phyloP scores from a whole-genome alignment of 2,329 filamentous ascomycete species.

The Stagonosporopsis cucurbitacearum region DNA sequence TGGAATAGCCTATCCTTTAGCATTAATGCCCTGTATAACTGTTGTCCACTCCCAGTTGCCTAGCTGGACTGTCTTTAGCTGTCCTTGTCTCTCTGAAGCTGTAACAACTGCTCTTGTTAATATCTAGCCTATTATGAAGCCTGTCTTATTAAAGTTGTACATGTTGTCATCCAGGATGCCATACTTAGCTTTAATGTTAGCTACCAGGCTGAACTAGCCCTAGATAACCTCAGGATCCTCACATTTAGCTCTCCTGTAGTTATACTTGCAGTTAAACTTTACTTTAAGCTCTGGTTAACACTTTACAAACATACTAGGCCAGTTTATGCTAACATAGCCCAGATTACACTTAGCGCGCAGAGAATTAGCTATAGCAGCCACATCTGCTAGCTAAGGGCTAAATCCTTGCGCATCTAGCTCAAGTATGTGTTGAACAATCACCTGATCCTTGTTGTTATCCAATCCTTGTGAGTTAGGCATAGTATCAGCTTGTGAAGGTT shows the following conservation, averaged over 20 bases:
- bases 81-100: no score
- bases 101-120: neutral
- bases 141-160: no score
- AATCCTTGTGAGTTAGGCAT: neutral
- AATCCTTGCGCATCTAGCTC: neutral
- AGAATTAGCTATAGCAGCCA: neutral
- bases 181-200: neutral
- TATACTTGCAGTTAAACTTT: no score
- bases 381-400: neutral
- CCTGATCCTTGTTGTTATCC: neutral
- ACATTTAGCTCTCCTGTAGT: no score
- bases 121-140: conserved; percentile 6
- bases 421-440: neutral
- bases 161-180: neutral
- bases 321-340: neutral
- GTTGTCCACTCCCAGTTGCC: neutral
- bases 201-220: neutral
- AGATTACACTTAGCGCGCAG: neutral
- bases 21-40: neutral
- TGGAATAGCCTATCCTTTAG: neutral
- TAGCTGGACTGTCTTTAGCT: no score
- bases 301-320: no score
- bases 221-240: neutral
- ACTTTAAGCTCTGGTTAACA: no score
- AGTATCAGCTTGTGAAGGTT: neutral